Conservation (phyloP, 1,284 basidiomycete species). For the Cryptococcus sp. region DNA sequence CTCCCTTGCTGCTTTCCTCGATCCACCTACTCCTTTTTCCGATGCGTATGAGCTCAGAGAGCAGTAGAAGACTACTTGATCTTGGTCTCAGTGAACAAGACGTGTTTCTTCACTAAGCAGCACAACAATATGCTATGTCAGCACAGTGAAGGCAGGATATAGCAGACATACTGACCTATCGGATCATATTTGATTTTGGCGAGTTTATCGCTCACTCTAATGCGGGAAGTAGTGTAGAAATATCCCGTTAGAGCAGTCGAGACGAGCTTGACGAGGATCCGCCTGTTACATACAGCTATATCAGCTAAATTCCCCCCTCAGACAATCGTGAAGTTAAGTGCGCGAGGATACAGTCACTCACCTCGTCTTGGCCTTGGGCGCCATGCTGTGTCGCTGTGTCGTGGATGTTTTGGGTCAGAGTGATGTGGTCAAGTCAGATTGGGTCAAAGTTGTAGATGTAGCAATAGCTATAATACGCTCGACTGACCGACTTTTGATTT, state of each 20-base stretch:
- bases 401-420: not conserved
- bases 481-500: constrained; percentile 1
- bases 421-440: not conserved
- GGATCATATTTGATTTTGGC: constrained; percentile 88
- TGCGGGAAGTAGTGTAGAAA: constrained; percentile 79
- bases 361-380: constrained; percentile 62
- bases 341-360: constrained; percentile 36
- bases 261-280: constrained; percentile 77
- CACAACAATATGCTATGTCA: not conserved
- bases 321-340: not conserved
- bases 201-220: constrained; percentile 66
- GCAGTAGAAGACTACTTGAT: constrained; percentile 56
- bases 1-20: not conserved
- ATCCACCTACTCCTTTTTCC: not conserved
- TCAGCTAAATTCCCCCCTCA: no score
- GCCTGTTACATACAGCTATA: constrained; percentile 56
- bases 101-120: constrained; percentile 64
- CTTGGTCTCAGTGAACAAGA: constrained; percentile 68
- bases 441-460: not conserved
- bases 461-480: not conserved
- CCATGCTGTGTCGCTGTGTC: constrained; percentile 46
- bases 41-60: not conserved
- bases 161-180: constrained; percentile 59
- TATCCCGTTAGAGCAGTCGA: constrained; percentile 87
- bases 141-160: not conserved